Base-by-base conservation (phyloP, 2,329 filamentous ascomycete genomes). In the Curvularia sp. region DNA sequence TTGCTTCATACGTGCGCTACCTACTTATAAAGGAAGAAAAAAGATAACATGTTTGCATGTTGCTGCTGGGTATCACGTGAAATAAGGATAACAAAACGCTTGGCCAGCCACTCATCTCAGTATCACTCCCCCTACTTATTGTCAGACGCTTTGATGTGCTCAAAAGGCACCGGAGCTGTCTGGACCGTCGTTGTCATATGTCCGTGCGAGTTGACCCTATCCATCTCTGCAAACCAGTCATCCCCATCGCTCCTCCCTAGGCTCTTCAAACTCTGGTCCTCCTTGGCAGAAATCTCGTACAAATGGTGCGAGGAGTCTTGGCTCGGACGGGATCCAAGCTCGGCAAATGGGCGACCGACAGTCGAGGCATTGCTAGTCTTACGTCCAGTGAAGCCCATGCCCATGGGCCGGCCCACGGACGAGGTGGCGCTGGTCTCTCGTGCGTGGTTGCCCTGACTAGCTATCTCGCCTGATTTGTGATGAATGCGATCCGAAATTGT, bases 281-380 rank as follows among this genome's bases (percentile, higher is more conserved):
- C 55, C 9, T 26, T 41, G 31, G 49, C 63, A 8, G 52, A 22
- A 0, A 57, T 47, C 10, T 48, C 63, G 38, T 62, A 63, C 20
- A 75, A 56, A n/a, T 67, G 62, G 38, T 62, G 66, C 39, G 66
- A 59, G 4, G 71, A 74, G 1, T 76, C 73, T 13, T 69, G 62
- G 3, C 70, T 72, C 5, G 55, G 15, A n/a, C 71, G 66, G 1
- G 53, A 48, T n/a, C 58, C 62, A 30, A 65, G 43, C 1, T 58
- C 55, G 13, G 50, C 54, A 6, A 66, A 60, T 12, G 56, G 62
- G 7, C 46, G 47, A 22, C 68, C 65, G 13, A 61, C 42, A 0
- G 64, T 64, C 5, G 65, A 62, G 1, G 65, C 46, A 18, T 57
- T 61, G 43, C 62, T 64, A 30, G 43, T 10, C 22, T 48, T 53